Evolutionary conservation across 2,329 filamentous ascomycete genomes (phyloP), one percentile per base, ranked within the genome.

Genomic region (Pseudogymnoascus sp.): DNA sequence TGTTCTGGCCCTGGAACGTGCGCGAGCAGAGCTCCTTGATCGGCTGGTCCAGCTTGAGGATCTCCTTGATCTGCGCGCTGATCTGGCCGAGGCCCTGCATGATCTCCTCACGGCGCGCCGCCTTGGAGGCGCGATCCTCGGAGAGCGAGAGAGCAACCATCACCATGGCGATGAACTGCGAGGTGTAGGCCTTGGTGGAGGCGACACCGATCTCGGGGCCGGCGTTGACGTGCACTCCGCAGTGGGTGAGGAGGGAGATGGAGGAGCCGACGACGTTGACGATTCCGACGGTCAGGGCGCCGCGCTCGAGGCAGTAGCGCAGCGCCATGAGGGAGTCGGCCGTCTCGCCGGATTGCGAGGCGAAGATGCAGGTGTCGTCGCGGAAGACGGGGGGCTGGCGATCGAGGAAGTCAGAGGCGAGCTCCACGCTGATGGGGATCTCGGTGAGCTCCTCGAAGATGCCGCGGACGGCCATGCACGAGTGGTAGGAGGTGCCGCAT

Each of bases 171-270:
- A 99, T 91, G 76, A 97, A 99, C 75, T 99, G 94, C 54, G 94
- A 97, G 12, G 94, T 99, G 80, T 99, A 99, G 38, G 94, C 94
- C 83, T 99, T 99, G 76, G 94, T 99, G 54, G 93, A 97, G 63
- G 94, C 94, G 67, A 99, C 94, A 86, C 94, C 94, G 66, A 99
- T 97, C 77, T 99, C 94, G 60, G 94, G 94, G 62, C 94, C 94
- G 68, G 94, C 94, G 77, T 99, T 99, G 81, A 99, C 92, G 81
- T 99, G 94, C 61, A 99, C 94, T 91, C 94, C 94, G 72, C 94
- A 99, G 84, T 99, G 94, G 66, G 94, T 99, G 71, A 99, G 88
- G 70, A 99, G 88, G 54, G 94, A 99, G 77, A 99, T 99, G 73
- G 92, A 97, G 61, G 94, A 97, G 70, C 94, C 94, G 70, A 99